A percentile compares a stretch with the other conserved stretches of the same genome.
These are phyloP conservation scores for Dendrobium huoshanense DNA, from an alignment of 106 monocot species.

Conservation along the genomic window DNA sequence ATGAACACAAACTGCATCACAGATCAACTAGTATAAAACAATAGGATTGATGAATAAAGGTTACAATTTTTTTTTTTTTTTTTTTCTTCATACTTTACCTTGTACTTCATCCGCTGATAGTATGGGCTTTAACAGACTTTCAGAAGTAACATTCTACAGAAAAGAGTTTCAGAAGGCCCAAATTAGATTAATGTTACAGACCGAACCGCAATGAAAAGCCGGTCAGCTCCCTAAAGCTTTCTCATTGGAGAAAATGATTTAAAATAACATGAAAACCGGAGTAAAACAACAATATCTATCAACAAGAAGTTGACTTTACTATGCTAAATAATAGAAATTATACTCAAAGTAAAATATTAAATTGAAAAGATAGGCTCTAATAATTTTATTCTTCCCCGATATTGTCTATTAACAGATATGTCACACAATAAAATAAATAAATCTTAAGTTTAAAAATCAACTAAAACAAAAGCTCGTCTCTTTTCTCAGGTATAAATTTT, in stretches of 20 bases:
- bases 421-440: no score
- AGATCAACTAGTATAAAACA: not conserved
- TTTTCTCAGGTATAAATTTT: no score
- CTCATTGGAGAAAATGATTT: not conserved
- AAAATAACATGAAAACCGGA: not conserved
- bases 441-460: no score
- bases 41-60: not conserved
- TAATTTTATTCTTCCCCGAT: no score
- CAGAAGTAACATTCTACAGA: conserved; percentile 68
- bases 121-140: conserved; percentile 72
- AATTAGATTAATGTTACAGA: not conserved
- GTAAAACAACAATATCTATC: not conserved
- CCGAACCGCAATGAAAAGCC: not conserved
- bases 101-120: conserved; percentile 65
- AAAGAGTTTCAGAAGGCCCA: not conserved
- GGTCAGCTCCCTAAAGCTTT: not conserved
- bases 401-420: no score
- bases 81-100: conserved; percentile 23
- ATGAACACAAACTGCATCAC: conserved; percentile 82
- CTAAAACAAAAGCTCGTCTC: no score
- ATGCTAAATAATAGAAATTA: no score
- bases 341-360: no score
- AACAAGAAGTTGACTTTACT: no score
- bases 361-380: no score
- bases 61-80: not conserved